phyloP scores from a whole-genome alignment of 106 monocot species.

The Dendrobium huoshanense region DNA sequence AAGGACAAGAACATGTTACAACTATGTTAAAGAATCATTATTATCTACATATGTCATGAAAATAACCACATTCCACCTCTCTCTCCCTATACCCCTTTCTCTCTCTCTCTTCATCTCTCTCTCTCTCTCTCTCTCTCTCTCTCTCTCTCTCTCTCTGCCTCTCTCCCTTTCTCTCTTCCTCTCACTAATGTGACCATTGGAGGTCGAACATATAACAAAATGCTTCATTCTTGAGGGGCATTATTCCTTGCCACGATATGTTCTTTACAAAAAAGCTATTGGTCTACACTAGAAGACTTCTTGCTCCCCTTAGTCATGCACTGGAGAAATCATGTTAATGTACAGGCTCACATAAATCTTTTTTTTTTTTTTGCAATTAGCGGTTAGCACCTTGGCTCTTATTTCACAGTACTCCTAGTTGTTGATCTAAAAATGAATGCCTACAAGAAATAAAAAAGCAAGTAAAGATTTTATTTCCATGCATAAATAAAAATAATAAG shows the following conservation, averaged over 20 bases:
- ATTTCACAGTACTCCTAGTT: neutral
- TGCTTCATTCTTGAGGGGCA: neutral
- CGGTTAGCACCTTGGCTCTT: slow-evolving; percentile 4
- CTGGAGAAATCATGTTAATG: neutral
- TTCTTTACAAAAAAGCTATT: neutral
- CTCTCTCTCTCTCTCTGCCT: neutral
- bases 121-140: neutral
- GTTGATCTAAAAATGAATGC: slow-evolving; percentile 7
- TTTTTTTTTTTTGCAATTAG: neutral
- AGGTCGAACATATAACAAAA: neutral
- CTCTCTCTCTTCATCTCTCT: too few relatives aligned
- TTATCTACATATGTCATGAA: neutral
- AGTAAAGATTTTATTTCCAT: neutral
- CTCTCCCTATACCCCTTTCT: neutral
- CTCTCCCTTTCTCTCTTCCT: neutral
- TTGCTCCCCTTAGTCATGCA: neutral
- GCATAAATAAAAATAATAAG: too few relatives aligned
- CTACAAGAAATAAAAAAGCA: neutral
- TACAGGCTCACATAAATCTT: neutral
- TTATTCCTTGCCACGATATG: too few relatives aligned
- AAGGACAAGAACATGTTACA: neutral
- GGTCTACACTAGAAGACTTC: neutral
- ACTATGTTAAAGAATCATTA: neutral
- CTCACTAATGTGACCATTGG: neutral
- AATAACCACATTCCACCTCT: neutral